A percentile compares a stretch with the other conserved stretches of the same genome.
phyloP scores from a whole-genome alignment of 331 rosid genomes.

The Spiraea crenata region DNA sequence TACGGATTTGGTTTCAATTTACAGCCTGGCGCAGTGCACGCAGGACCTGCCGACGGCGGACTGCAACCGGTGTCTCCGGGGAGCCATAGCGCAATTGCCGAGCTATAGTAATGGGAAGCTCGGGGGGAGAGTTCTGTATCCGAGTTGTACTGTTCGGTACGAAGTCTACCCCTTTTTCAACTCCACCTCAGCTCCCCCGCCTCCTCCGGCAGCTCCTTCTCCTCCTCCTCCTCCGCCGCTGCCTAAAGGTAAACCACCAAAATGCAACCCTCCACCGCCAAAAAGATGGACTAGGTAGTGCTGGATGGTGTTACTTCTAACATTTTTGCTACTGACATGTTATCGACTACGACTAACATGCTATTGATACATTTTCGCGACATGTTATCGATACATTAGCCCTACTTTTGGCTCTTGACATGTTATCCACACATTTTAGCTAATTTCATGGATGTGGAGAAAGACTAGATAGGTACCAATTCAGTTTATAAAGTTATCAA shows the following conservation, averaged over 20 bases:
- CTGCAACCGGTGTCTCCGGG: constrained; percentile 25
- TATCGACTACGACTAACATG: too few relatives aligned
- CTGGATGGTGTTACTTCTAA: too few relatives aligned
- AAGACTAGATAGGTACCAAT: too few relatives aligned
- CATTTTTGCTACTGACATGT: too few relatives aligned
- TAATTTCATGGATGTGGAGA: too few relatives aligned
- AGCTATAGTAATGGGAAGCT: background rate
- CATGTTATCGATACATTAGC: too few relatives aligned
- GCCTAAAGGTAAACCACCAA: constrained; percentile 3
- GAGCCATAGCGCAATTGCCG: background rate
- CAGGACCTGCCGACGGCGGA: constrained; percentile 13
- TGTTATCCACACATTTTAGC: too few relatives aligned
- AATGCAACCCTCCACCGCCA: background rate
- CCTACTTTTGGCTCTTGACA: too few relatives aligned
- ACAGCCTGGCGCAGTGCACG: constrained; percentile 44
- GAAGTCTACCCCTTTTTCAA: constrained; percentile 36
- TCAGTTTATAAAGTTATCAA: too few relatives aligned
- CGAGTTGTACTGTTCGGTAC: constrained; percentile 37
- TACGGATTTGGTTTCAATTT: constrained; percentile 8
- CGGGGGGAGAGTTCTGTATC: constrained; percentile 34
- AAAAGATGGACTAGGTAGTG: too few relatives aligned
- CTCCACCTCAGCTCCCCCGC: background rate
- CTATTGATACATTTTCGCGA: too few relatives aligned
- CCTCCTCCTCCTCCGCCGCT: background rate
- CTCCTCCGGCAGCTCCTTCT: background rate